Conservation (phyloP, 73 alveolate genomes). For the Stentor coeruleus region DNA sequence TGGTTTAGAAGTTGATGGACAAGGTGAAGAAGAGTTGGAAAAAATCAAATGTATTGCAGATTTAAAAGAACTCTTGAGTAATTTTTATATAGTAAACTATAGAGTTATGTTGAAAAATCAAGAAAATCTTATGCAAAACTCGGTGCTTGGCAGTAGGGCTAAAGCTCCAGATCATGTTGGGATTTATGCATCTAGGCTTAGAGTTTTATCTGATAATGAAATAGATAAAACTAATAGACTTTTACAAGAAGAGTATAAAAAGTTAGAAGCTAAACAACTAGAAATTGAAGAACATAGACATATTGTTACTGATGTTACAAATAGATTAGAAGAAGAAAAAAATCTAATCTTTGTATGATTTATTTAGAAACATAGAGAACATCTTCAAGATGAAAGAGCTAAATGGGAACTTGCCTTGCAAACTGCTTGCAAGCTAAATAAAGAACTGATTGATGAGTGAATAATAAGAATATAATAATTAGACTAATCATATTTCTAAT, state of each 20-base stretch:
- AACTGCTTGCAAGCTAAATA: constrained; percentile 18
- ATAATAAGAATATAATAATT: neutral
- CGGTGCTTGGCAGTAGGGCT: constrained; percentile 10
- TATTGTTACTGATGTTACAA: neutral
- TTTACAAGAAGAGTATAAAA: constrained; percentile 22
- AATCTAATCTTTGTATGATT: neutral
- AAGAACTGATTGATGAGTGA: neutral
- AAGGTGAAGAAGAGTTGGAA: constrained; percentile 12
- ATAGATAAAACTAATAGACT: constrained; percentile 17
- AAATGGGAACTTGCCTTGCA: constrained; percentile 31
- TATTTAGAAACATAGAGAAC: constrained; percentile 26
- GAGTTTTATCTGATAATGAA: constrained; percentile 10
- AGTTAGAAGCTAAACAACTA: neutral
- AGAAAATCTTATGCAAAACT: constrained; percentile 17
- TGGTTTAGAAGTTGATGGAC: constrained; percentile 13
- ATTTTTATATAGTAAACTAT: neutral
- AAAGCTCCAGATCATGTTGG: constrained; percentile 21
- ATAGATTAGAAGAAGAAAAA: constrained; percentile 17
- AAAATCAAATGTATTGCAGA: constrained; percentile 20
- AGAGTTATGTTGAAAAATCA: constrained; percentile 14
- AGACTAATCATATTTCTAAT: neutral
- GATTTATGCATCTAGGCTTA: constrained; percentile 1
- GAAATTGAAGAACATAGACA: constrained; percentile 12
- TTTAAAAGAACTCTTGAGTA: constrained; percentile 24
- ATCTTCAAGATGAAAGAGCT: constrained; percentile 24